Percentiles rank a stretch among this genome's conserved stretches.
These are phyloP conservation scores for Aspergillus caelatus DNA, from an alignment of 2,329 filamentous ascomycete species.

Conservation along the genomic window DNA sequence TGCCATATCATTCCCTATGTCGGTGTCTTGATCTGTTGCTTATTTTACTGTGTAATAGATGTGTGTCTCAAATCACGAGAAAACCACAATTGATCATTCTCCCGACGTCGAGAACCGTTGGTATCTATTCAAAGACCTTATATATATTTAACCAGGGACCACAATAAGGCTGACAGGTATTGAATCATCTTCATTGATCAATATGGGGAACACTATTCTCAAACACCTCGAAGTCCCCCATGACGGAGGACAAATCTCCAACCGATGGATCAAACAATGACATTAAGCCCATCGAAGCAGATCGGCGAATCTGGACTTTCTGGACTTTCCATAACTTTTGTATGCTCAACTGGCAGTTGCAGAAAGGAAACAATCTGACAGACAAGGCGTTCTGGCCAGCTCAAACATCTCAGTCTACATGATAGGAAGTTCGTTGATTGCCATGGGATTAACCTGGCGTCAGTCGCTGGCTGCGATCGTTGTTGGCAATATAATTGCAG, in stretches of 20 bases:
- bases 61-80: background rate
- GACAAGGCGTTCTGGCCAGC: conserved; percentile 51
- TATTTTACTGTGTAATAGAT: background rate
- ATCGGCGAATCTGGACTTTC: conserved; percentile 48
- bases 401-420: conserved; percentile 40
- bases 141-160: background rate
- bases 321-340: conserved; percentile 51
- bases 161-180: background rate
- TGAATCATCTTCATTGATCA: too few relatives aligned
- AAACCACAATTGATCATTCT: too few relatives aligned
- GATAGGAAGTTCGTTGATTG: conserved; percentile 39
- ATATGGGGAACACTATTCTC: background rate
- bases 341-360: conserved; percentile 21
- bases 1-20: too few relatives aligned
- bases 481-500: conserved; percentile 41
- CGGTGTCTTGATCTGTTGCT: too few relatives aligned
- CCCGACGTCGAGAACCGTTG: too few relatives aligned
- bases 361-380: background rate
- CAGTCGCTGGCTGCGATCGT: conserved; percentile 36
- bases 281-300: conserved; percentile 52
- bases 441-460: conserved; percentile 37
- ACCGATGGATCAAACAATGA: conserved; percentile 53
- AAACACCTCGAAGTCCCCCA: background rate
- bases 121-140: background rate
- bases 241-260: background rate